Evolutionary conservation across 2,329 filamentous ascomycete genomes (phyloP).

Genomic region (Colletotrichum sp.): DNA sequence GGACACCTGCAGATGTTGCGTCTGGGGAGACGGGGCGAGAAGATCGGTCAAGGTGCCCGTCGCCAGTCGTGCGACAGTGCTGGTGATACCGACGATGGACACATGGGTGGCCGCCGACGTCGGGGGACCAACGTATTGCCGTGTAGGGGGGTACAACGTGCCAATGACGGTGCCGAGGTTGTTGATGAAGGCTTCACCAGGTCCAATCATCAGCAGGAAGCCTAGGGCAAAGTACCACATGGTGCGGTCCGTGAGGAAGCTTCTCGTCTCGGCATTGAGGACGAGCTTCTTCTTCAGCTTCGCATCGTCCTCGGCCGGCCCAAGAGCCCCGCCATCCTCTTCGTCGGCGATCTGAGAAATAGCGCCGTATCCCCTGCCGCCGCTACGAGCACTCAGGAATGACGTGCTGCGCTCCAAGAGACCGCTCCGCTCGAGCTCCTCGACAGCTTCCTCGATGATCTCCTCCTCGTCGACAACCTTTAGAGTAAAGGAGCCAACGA

Average conservation of each 20-base stretch:
- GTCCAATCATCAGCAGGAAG: constrained; percentile 92
- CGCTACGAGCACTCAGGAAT: constrained; percentile 58
- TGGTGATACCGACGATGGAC: constrained; percentile 88
- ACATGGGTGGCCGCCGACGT: constrained; percentile 86
- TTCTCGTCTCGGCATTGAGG: constrained; percentile 86
- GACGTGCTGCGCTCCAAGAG: constrained; percentile 73
- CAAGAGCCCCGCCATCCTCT: constrained; percentile 46
- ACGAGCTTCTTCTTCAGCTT: constrained; percentile 85
- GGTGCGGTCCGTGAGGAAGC: constrained; percentile 84
- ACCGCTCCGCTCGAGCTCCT: constrained; percentile 89
- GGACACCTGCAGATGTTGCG: constrained; percentile 58
- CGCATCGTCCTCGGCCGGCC: constrained; percentile 47
- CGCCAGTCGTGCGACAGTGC: constrained; percentile 87
- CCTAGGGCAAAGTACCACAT: constrained; percentile 96
- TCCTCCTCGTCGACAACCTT: constrained; percentile 83
- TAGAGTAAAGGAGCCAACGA: constrained; percentile 76
- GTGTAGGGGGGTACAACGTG: constrained; percentile 72
- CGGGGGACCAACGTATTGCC: constrained; percentile 43
- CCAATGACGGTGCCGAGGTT: constrained; percentile 94
- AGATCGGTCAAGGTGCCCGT: constrained; percentile 90
- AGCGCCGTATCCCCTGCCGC: constrained; percentile 66
- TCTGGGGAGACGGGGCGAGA: constrained; percentile 73
- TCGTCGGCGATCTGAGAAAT: constrained; percentile 48
- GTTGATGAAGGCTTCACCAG: constrained; percentile 98
- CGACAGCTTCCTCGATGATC: constrained; percentile 87